Percentiles rank a stretch among this genome's conserved stretches.
Evolutionary conservation across 2,329 filamentous ascomycete genomes (phyloP).

Genomic region (Talaromyces sp.): DNA sequence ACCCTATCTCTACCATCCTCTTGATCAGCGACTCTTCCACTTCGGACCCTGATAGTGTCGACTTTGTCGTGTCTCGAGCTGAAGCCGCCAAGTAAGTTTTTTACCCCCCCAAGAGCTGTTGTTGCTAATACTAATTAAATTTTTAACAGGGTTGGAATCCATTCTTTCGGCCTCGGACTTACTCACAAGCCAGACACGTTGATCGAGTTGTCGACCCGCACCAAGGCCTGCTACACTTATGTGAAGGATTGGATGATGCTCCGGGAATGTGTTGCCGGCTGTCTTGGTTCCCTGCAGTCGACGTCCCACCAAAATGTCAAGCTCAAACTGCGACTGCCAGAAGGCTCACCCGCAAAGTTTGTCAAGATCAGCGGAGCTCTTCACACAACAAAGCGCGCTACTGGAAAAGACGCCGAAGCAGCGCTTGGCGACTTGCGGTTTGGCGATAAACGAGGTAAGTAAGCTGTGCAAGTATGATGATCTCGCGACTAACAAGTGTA

Average conservation of each 20-base stretch:
- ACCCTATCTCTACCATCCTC: constrained; percentile 90
- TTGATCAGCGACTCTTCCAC: constrained; percentile 96
- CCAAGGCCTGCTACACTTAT: constrained; percentile 95
- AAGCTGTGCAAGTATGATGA: background rate
- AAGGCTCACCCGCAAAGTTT: constrained; percentile 96
- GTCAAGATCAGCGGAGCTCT: constrained; percentile 96
- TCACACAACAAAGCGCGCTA: constrained; percentile 93
- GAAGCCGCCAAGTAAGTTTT: constrained; percentile 84
- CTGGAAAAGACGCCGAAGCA: constrained; percentile 89
- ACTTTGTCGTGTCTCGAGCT: constrained; percentile 93
- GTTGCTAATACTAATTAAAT: constrained; percentile 17
- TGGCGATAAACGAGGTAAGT: constrained; percentile 72
- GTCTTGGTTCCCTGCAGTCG: constrained; percentile 83
- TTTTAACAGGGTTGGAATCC: constrained; percentile 70
- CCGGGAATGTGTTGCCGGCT: constrained; percentile 89
- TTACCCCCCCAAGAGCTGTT: background rate
- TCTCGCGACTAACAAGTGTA: background rate
- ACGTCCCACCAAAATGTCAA: constrained; percentile 98
- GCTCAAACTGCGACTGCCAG: constrained; percentile 85
- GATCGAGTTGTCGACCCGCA: constrained; percentile 92
- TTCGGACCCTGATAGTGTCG: constrained; percentile 88
- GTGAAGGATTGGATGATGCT: constrained; percentile 99
- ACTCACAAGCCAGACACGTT: constrained; percentile 98
- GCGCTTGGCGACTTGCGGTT: constrained; percentile 88
- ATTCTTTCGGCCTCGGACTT: constrained; percentile 92